These are phyloP conservation scores for Suillus paluster DNA, from an alignment of 768 basidiomycete genomes.

Conservation along the genomic window DNA sequence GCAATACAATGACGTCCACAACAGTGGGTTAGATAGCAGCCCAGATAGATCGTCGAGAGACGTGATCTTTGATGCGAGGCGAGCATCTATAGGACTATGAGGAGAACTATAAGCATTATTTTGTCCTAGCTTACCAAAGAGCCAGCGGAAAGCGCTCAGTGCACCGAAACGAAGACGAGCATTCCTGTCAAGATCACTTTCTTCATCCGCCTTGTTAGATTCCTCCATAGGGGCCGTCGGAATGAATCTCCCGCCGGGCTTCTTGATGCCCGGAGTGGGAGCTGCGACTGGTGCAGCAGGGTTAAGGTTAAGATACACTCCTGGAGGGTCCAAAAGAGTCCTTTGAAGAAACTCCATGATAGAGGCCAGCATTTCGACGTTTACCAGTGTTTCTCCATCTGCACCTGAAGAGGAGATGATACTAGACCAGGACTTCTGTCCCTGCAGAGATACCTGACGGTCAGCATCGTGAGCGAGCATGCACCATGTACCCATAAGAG, in stretches of 20 bases:
- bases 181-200: constrained; percentile 68
- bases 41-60: constrained; percentile 36
- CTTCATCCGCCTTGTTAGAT: constrained; percentile 51
- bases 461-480: constrained; percentile 76
- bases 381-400: constrained; percentile 11
- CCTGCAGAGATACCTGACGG: constrained; percentile 54
- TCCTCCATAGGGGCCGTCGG: constrained; percentile 38
- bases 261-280: constrained; percentile 34
- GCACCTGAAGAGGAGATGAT: constrained; percentile 25
- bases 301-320: constrained; percentile 62
- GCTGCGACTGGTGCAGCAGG: constrained; percentile 39
- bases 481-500: constrained; percentile 73
- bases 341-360: constrained; percentile 58
- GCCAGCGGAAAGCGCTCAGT: constrained; percentile 66
- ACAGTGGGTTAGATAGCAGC: constrained; percentile 51
- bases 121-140: constrained; percentile 52
- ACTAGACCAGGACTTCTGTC: constrained; percentile 58
- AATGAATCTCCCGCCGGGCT: constrained; percentile 34
- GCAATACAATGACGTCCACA: constrained; percentile 65
- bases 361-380: constrained; percentile 27
- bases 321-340: constrained; percentile 63
- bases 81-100: constrained; percentile 13
- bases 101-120: not conserved
- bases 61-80: constrained; percentile 1
- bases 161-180: constrained; percentile 73